Evolutionary conservation across 2,329 filamentous ascomycete genomes (phyloP).

Genomic region (Cephalotrichum gorgonifer): DNA sequence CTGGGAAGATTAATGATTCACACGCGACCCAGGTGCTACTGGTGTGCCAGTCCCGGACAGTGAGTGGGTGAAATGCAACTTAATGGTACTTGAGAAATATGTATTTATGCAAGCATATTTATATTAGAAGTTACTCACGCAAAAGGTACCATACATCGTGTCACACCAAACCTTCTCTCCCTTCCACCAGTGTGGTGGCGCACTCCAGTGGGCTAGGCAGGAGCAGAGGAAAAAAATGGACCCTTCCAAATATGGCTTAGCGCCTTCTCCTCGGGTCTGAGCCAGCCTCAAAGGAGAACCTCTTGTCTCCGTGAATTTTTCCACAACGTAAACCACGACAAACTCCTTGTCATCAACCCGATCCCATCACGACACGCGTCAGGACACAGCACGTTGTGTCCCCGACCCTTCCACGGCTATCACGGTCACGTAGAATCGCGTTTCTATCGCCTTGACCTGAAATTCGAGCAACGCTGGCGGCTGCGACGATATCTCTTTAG

Average conservation of each 20-base stretch:
- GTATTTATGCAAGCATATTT: no score
- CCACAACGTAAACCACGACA: constrained; percentile 9
- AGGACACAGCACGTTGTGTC: constrained; percentile 31
- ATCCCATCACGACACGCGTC: constrained; percentile 43
- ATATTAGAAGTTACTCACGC: no score
- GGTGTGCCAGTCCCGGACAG: no score
- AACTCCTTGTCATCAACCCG: constrained; percentile 9
- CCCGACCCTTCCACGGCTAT: constrained; percentile 9
- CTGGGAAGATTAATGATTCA: no score
- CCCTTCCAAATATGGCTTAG: constrained; percentile 4
- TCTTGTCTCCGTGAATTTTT: constrained; percentile 10
- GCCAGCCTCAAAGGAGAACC: constrained; percentile 8
- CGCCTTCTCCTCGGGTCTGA: constrained; percentile 1
- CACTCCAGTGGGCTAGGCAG: background rate
- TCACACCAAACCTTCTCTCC: no score
- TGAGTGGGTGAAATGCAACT: no score
- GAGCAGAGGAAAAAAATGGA: background rate
- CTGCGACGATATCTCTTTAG: constrained; percentile 30
- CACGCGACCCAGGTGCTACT: no score
- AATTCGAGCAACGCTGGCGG: constrained; percentile 30
- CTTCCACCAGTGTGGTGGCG: no score
- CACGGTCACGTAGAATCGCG: constrained; percentile 13
- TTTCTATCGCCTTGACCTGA: constrained; percentile 20
- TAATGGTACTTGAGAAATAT: no score
- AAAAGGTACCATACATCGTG: no score